Conservation (phyloP, 805 yeast species). For the Suhomyces sp. region DNA sequence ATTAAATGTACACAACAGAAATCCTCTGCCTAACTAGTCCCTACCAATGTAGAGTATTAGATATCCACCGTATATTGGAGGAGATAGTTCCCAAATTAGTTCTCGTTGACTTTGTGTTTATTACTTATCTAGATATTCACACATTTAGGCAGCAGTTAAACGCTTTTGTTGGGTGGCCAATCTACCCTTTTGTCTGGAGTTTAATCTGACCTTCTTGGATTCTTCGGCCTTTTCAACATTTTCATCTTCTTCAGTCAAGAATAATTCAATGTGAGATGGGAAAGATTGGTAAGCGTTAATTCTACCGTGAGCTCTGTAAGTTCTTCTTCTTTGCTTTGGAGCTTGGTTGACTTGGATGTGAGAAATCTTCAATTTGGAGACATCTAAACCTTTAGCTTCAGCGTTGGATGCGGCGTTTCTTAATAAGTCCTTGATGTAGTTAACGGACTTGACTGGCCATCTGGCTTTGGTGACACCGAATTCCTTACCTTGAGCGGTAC, state of each 20-base stretch:
- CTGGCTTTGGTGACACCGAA: slow-evolving; percentile 99
- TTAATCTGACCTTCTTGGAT: slow-evolving; percentile 62
- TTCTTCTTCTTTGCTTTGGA: slow-evolving; percentile 99
- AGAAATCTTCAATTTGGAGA: slow-evolving; percentile 87
- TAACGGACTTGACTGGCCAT: slow-evolving; percentile 99
- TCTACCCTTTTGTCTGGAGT: slow-evolving; percentile 92
- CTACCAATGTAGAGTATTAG: background rate
- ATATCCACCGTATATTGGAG: background rate
- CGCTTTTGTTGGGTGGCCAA: slow-evolving; percentile 86
- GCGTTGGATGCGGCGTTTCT: slow-evolving; percentile 99
- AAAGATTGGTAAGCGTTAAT: slow-evolving; percentile 98
- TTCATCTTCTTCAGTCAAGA: slow-evolving; percentile 93
- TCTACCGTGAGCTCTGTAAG: slow-evolving; percentile 99
- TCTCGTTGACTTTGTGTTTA: slow-evolving; percentile 6
- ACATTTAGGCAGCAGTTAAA: slow-evolving; percentile 54
- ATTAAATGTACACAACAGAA: slow-evolving; percentile 5
- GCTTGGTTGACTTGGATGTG: slow-evolving; percentile 99
- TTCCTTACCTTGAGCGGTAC: slow-evolving; percentile 99
- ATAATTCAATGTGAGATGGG: slow-evolving; percentile 98
- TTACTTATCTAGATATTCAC: slow-evolving; percentile 6
- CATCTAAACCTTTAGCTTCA: slow-evolving; percentile 97
- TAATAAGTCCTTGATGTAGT: slow-evolving; percentile 90
- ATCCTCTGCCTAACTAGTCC: slow-evolving; percentile 1
- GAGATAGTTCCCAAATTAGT: background rate
- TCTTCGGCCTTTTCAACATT: slow-evolving; percentile 89